Percentiles rank a stretch among this genome's conserved stretches.
Evolutionary conservation across 345 rosid genomes (phyloP).

Genomic region (Sisymbrium irio): DNA sequence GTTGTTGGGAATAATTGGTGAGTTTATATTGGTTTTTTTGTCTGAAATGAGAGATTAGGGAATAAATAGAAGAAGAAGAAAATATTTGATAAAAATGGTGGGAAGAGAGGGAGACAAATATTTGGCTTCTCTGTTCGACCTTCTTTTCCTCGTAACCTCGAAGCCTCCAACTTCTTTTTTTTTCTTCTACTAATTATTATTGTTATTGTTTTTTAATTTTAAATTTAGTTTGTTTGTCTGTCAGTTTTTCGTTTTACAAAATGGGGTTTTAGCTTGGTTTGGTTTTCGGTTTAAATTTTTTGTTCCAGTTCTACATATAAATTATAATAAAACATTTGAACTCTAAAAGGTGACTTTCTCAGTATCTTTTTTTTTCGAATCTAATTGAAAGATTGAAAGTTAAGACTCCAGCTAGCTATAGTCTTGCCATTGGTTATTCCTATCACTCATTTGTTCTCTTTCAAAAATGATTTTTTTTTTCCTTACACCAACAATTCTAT

Average conservation of each 20-base stretch:
- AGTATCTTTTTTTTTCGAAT: too few species aligned
- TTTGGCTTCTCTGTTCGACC: conserved; percentile 19
- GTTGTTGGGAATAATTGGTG: not conserved
- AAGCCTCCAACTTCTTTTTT: not conserved
- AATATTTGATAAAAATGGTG: conserved; percentile 14
- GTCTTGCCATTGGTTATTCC: too few species aligned
- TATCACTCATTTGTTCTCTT: too few species aligned
- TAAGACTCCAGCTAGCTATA: too few species aligned
- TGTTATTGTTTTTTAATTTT: not conserved
- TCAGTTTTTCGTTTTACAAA: not conserved
- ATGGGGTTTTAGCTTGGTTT: not conserved
- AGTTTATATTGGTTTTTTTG: not conserved
- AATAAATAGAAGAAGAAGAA: conserved; percentile 28
- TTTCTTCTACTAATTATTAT: not conserved
- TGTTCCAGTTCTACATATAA: not conserved
- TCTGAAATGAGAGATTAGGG: not conserved
- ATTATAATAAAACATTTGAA: too few species aligned
- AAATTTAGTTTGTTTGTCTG: conserved; percentile 20
- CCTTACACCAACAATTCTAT: too few species aligned
- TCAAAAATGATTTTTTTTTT: too few species aligned
- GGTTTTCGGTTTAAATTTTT: not conserved
- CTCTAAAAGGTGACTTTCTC: too few species aligned
- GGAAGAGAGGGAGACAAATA: not conserved
- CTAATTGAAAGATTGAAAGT: too few species aligned
- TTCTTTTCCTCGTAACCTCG: conserved; percentile 27